Conservation (phyloP, 352 stramenopile species). For the Phytophthora citricola region DNA sequence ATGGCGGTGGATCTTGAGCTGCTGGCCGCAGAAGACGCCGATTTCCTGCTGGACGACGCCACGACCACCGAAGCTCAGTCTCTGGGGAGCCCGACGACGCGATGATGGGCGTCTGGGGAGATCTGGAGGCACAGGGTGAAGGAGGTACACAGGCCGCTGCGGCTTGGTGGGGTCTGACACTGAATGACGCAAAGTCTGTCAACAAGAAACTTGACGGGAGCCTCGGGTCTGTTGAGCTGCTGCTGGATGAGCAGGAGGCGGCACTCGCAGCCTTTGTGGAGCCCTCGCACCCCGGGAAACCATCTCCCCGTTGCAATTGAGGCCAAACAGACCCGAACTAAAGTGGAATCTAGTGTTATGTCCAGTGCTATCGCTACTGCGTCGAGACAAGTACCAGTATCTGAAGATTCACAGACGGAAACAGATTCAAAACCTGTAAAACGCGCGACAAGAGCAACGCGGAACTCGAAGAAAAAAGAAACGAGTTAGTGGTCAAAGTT, state of each 20-base stretch:
- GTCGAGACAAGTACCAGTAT: conserved; percentile 23
- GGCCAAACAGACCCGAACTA: conserved; percentile 25
- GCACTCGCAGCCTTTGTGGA: conserved; percentile 35
- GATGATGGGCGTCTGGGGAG: conserved; percentile 35
- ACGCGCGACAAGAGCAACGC: neutral
- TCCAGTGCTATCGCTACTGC: conserved; percentile 5
- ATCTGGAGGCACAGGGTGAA: conserved; percentile 37
- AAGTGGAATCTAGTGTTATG: conserved; percentile 10
- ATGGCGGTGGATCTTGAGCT: conserved; percentile 38
- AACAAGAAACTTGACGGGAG: conserved; percentile 10
- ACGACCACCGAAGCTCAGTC: conserved; percentile 22
- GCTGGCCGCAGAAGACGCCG: conserved; percentile 25
- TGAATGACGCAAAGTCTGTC: conserved; percentile 11
- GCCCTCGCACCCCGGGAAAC: conserved; percentile 11
- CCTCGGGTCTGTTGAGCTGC: conserved; percentile 16
- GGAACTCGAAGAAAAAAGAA: conserved; percentile 9
- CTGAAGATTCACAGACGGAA: conserved; percentile 43
- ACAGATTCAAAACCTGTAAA: conserved; percentile 14
- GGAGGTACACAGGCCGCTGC: conserved; percentile 22
- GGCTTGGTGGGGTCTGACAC: conserved; percentile 29
- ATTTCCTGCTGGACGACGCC: conserved; percentile 37
- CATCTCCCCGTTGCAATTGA: conserved; percentile 30
- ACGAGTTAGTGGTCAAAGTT: conserved; percentile 13
- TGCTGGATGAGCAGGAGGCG: conserved; percentile 36
- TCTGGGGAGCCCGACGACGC: conserved; percentile 33